phyloP scores from a whole-genome alignment of 2,329 filamentous ascomycete species.

The Didymella pinodella region DNA sequence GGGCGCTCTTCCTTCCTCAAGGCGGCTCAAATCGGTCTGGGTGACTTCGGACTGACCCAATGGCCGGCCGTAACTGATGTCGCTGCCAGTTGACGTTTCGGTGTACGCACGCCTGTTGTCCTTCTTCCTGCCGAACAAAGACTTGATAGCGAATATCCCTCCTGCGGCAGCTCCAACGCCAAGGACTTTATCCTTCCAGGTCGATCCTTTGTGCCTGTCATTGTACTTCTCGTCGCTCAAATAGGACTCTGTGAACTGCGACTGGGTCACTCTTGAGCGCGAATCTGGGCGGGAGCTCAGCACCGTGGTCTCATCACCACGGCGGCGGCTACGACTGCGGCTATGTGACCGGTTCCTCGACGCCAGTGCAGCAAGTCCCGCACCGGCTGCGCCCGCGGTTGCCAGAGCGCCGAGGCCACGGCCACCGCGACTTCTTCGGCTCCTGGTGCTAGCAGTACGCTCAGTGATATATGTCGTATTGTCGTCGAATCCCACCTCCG shows the following conservation, averaged over 20 bases:
- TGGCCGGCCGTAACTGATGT: constrained; percentile 62
- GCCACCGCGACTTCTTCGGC: constrained; percentile 41
- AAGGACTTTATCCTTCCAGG: constrained; percentile 57
- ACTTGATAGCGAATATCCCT: constrained; percentile 56
- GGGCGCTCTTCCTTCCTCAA: constrained; percentile 64
- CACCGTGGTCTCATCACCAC: constrained; percentile 39
- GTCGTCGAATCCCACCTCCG: constrained; percentile 62
- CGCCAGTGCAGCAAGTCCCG: constrained; percentile 65
- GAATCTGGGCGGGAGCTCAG: constrained; percentile 48
- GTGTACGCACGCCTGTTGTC: constrained; percentile 43
- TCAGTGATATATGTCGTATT: constrained; percentile 67
- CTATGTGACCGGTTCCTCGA: constrained; percentile 56
- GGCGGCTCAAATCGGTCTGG: constrained; percentile 57
- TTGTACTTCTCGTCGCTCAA: constrained; percentile 55
- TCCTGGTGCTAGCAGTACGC: constrained; percentile 55
- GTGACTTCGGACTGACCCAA: constrained; percentile 58
- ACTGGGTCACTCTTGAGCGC: constrained; percentile 36
- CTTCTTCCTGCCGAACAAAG: constrained; percentile 66
- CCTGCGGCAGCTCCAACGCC: constrained; percentile 54
- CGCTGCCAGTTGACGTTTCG: constrained; percentile 58
- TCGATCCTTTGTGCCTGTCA: constrained; percentile 37
- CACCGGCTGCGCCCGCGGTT: constrained; percentile 64
- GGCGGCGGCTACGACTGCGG: constrained; percentile 45
- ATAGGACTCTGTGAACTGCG: constrained; percentile 45
- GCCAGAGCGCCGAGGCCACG: constrained; percentile 58